These are phyloP conservation scores for Cryoendolithus antarcticus DNA, from an alignment of 2,329 filamentous ascomycete species.

Conservation along the genomic window DNA sequence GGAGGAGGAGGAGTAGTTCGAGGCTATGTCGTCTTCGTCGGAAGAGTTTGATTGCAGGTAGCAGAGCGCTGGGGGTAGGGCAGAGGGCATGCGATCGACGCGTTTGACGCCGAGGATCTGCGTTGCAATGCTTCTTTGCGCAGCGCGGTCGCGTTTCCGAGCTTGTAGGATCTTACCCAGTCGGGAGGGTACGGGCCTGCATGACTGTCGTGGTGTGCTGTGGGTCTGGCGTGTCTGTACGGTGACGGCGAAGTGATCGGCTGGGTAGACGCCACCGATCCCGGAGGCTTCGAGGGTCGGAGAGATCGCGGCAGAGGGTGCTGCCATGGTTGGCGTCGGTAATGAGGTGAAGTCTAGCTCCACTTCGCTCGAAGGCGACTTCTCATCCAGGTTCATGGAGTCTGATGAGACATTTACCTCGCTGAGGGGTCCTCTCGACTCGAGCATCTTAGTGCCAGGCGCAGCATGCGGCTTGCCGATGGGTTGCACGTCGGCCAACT, in stretches of 20 bases:
- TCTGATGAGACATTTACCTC: constrained; percentile 17
- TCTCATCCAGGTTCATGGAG: constrained; percentile 23
- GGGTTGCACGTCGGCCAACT: background rate
- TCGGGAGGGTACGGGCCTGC: constrained; percentile 12
- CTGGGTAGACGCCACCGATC: constrained; percentile 49
- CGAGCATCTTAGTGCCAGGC: constrained; percentile 8
- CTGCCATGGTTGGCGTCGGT: constrained; percentile 11
- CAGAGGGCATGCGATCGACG: constrained; percentile 43
- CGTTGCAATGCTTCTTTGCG: constrained; percentile 44
- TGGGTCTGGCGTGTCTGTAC: constrained; percentile 28
- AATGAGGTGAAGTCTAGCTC: constrained; percentile 27
- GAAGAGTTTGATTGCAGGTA: constrained; percentile 8
- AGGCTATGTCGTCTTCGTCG: constrained; percentile 8
- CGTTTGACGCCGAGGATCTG: constrained; percentile 55
- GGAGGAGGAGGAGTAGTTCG: constrained; percentile 6
- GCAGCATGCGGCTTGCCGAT: constrained; percentile 2
- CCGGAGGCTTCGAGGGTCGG: constrained; percentile 39
- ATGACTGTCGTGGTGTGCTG: constrained; percentile 8
- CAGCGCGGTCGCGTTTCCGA: constrained; percentile 3
- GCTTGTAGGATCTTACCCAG: constrained; percentile 23
- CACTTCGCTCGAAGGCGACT: constrained; percentile 21
- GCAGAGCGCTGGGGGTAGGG: constrained; percentile 30
- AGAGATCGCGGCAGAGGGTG: constrained; percentile 9
- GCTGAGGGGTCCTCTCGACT: constrained; percentile 21
- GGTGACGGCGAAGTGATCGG: constrained; percentile 41